These are phyloP conservation scores for Primulina tabacum DNA, from an alignment of 257 asterid species.

Conservation along the genomic window DNA sequence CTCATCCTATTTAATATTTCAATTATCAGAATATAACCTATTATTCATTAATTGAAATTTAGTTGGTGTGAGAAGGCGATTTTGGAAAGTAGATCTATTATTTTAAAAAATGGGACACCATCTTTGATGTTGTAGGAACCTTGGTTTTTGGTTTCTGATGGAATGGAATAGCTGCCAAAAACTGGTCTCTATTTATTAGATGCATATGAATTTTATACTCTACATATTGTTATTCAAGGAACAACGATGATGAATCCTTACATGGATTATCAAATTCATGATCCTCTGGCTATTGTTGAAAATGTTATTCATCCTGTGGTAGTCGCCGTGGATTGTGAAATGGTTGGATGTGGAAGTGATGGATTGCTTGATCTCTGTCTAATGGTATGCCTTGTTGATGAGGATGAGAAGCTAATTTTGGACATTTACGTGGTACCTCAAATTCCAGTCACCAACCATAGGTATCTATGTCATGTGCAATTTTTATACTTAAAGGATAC, in stretches of 20 bases:
- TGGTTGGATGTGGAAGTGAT: constrained; percentile 63
- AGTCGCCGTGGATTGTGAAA: constrained; percentile 52
- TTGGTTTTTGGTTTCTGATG: too few relatives aligned
- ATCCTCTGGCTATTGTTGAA: constrained; percentile 24
- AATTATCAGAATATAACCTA: too few relatives aligned
- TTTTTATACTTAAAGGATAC: constrained; percentile 17
- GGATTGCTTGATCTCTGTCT: constrained; percentile 55
- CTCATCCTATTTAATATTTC: too few relatives aligned
- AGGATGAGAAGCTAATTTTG: constrained; percentile 43
- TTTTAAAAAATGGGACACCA: too few relatives aligned
- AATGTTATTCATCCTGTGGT: constrained; percentile 32
- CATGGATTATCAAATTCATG: constrained; percentile 19
- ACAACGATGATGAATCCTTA: not conserved
- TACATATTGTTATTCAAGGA: constrained; percentile 27
- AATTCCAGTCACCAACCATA: constrained; percentile 45
- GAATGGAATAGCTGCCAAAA: not conserved
- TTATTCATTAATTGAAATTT: too few relatives aligned
- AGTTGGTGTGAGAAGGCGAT: too few relatives aligned
- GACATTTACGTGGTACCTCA: constrained; percentile 47
- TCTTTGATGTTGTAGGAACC: too few relatives aligned
- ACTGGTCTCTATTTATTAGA: not conserved
- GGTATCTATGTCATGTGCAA: constrained; percentile 28
- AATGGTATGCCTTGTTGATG: constrained; percentile 51
- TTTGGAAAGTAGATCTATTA: too few relatives aligned
- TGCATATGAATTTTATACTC: not conserved